Conservation (phyloP, 2,329 filamentous ascomycete species). For the Colletotrichum horii region DNA sequence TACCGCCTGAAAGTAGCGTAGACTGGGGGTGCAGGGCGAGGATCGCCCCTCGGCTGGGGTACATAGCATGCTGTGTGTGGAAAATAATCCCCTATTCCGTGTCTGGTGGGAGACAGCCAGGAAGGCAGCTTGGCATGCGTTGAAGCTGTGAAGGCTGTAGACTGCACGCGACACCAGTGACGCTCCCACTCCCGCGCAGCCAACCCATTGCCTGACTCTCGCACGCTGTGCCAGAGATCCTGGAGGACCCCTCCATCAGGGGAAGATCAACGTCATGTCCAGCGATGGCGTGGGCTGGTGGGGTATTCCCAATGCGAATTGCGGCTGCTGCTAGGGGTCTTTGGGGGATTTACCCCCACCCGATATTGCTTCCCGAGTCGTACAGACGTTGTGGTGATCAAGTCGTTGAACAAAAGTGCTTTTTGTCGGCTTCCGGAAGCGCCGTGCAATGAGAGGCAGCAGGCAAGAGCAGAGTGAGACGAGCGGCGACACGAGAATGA, state of each 20-base stretch:
- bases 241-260: slow-evolving; percentile 5
- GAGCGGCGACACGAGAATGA: background rate
- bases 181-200: background rate
- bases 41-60: background rate
- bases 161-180: slow-evolving; percentile 17
- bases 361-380: background rate
- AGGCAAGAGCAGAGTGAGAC: background rate
- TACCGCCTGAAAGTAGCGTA: background rate
- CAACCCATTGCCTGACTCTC: background rate
- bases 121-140: background rate
- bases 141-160: background rate
- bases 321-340: background rate
- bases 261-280: slow-evolving; percentile 10
- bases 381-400: background rate
- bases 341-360: background rate
- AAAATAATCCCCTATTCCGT: background rate
- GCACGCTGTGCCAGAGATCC: background rate
- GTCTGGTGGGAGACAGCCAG: background rate
- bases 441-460: background rate
- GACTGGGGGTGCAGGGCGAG: background rate
- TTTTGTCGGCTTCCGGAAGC: background rate
- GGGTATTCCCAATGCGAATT: slow-evolving; percentile 5
- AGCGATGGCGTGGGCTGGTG: slow-evolving; percentile 10
- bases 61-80: background rate
- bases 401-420: background rate